Evolutionary conservation across 2,329 filamentous ascomycete species (phyloP), one percentile per base, ranked within the genome.

Genomic region (Penicillium crustosum): DNA sequence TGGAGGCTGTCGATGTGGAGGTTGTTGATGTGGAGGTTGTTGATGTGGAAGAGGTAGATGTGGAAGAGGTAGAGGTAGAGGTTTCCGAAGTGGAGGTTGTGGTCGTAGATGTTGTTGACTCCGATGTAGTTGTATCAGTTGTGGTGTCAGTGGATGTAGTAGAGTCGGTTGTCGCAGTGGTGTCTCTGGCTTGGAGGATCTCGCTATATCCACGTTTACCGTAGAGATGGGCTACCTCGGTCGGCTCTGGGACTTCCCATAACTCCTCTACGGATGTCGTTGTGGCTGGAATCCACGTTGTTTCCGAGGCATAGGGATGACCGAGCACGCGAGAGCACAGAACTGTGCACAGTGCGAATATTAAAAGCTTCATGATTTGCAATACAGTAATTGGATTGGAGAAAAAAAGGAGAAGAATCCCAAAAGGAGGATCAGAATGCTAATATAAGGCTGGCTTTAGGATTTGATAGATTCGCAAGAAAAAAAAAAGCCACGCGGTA

Each of bases 51-150:
- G 48, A 49, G 2, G 41, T 31, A 9, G 58, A 45, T 4, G 48
- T 33, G 4, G 27, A 27, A 13, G 48, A 49, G 2, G 41, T 31
- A 9, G 58, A 45, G 17, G 45, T 36, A n/a, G 53, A 49, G 10
- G 19, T 33, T 6, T 41, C 35, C 4, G 43, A 50, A 4, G 49
- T 50, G 4, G 48, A 35, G 1, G 25, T 44, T 13, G 49, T 15
- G 7, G 47, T 53, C 6, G 60, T 52, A 10, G 53, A 23, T 19
- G 43, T 45, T 45, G 55, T 51, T 36, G 9, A 52, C 38, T 42
- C 49, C 9, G 25, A 57, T 39, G 44, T 48, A 15, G 33, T 7
- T 7, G 33, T 35, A 7, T 35, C 33, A 29, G 21, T 23, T 27
- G 31, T 38, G 44, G 17, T 45, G 23, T 23, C 45, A 23, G 29